phyloP scores from a whole-genome alignment of 331 rosid genomes.

The Erythrophleum ivorense region DNA sequence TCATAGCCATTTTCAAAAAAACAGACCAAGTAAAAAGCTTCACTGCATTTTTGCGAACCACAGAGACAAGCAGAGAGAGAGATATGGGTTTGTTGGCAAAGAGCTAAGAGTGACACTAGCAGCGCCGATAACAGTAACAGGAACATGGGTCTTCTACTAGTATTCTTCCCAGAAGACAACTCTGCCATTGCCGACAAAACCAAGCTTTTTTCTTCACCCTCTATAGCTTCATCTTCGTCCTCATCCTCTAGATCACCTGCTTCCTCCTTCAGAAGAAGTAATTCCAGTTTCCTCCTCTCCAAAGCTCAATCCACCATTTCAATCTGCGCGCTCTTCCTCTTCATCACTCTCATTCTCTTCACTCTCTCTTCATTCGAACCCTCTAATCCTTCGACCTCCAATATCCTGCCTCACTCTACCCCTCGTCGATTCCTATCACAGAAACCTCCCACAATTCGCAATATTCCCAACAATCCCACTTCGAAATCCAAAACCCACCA shows the following conservation, averaged over 20 bases:
- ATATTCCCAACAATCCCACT: background rate
- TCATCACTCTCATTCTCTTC: slow-evolving; percentile 71
- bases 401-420: background rate
- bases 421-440: slow-evolving; percentile 38
- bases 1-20: background rate
- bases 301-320: slow-evolving; percentile 76
- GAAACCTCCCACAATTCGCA: slow-evolving; percentile 29
- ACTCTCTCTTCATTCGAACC: slow-evolving; percentile 79
- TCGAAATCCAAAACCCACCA: background rate
- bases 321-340: slow-evolving; percentile 63
- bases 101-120: background rate
- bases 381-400: slow-evolving; percentile 18
- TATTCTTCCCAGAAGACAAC: slow-evolving; percentile 64
- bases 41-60: background rate
- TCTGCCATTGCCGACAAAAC: slow-evolving; percentile 51
- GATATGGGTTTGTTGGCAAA: slow-evolving; percentile 50
- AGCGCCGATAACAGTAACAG: slow-evolving; percentile 33
- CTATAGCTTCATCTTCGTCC: background rate
- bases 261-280: slow-evolving; percentile 29
- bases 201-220: slow-evolving; percentile 36
- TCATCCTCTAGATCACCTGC: slow-evolving; percentile 13
- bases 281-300: slow-evolving; percentile 47
- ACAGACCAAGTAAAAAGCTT: background rate
- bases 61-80: background rate
- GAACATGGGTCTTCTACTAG: slow-evolving; percentile 72